Evolutionary conservation across 176 grass and related monocot genomes (phyloP), one percentile per base, ranked within the genome.

Genomic region (Oryza rufipogon): DNA sequence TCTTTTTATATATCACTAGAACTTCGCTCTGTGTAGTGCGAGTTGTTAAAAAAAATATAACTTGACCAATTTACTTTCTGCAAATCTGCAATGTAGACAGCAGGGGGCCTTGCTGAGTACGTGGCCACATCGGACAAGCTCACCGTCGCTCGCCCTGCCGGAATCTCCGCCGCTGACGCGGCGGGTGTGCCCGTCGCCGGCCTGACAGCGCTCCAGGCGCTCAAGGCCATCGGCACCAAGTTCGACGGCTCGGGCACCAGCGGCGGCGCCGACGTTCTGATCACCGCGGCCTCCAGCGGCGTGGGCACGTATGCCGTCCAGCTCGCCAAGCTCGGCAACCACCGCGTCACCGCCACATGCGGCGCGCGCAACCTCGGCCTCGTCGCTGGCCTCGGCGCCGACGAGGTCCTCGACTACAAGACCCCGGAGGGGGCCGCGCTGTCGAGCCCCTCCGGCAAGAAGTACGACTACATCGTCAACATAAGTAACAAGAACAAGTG

Each of bases 381-480:
- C 1, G 44, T 87, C 11, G 41, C 25, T 16, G 73, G 52, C 67
- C 72, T 89, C 12, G 91, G 91, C 5, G 91, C 91, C 6, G 87
- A 92, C 46, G 90, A 89, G 76, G 90, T 86, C 20, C 56, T 92
- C 12, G 90, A 92, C 87, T 89, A 92, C 70, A 85, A 0, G 12
- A 85, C 91, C 1, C 74, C 87, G 0, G 84, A 92, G 17, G 91
- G 91, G 2, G 75, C 42, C 6, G 25, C 48, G 4, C 64, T 92
- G 42, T 11, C 19, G 49, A 92, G 70, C 64, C 70, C 91, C 0
- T 86, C 79, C 3, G 76, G 81, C 23, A 89, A 42, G 80, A 92
- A 87, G 71, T 92, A 92, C 4, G 87, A 89, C 14, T 78, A 17
- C 60, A 45, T 78, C 38, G 23, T 78, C 60, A 78, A 64, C 76